Evolutionary conservation across 1,139 yeast species (phyloP).

Genomic region (Maudiozyma humilis): DNA sequence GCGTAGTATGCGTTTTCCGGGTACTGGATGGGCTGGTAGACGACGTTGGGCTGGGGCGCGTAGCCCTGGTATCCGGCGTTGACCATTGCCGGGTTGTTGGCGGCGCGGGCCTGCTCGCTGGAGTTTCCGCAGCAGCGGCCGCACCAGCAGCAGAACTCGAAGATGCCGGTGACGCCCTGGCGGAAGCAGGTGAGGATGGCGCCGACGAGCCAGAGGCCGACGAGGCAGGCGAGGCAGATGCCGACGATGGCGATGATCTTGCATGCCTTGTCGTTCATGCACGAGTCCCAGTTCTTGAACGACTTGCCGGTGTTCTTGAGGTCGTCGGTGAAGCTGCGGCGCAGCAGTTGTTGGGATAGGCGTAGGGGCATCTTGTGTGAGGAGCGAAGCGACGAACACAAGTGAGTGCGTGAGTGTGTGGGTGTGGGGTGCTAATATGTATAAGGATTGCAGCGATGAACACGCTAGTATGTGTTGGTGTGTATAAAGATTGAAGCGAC

Average conservation of each 20-base stretch:
- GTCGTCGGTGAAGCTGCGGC: slow-evolving; percentile 16
- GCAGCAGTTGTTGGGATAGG: neutral
- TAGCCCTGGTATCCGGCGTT: slow-evolving; percentile 2
- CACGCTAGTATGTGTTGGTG: no score
- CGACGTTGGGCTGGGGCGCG: slow-evolving; percentile 19
- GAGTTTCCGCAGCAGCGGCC: slow-evolving; percentile 22
- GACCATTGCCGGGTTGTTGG: slow-evolving; percentile 2
- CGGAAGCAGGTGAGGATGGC: slow-evolving; percentile 36
- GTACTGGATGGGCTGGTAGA: slow-evolving; percentile 27
- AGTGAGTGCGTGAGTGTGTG: neutral
- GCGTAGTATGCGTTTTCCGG: slow-evolving; percentile 24
- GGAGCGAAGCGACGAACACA: no score
- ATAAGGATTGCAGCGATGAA: no score
- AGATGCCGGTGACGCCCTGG: slow-evolving; percentile 35
- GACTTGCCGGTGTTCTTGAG: slow-evolving; percentile 41
- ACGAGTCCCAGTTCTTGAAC: slow-evolving; percentile 63
- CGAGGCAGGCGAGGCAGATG: slow-evolving; percentile 46
- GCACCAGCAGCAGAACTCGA: slow-evolving; percentile 38
- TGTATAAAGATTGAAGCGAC: no score
- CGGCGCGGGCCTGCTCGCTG: slow-evolving; percentile 7
- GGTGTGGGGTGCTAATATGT: no score
- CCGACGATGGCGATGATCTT: slow-evolving; percentile 73
- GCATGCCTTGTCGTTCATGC: slow-evolving; percentile 71
- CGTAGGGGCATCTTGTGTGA: no score
- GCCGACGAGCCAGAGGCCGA: slow-evolving; percentile 35